Evolutionary conservation across 2,329 filamentous ascomycete species (phyloP).

Genomic region (Fragosphaeria purpurea): DNA sequence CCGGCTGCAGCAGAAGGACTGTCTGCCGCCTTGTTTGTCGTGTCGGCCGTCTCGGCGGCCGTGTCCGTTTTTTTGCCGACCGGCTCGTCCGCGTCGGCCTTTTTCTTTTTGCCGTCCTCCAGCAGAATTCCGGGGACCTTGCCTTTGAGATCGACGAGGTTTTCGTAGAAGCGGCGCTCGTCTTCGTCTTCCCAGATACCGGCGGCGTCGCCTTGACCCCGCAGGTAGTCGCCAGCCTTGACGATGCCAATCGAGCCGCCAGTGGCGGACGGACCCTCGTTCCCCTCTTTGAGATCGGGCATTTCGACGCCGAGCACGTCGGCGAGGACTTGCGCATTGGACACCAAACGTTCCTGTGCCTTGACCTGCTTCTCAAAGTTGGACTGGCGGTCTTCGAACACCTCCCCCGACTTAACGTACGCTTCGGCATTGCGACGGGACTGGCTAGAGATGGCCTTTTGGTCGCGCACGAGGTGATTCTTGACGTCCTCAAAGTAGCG

Average conservation of each 20-base stretch:
- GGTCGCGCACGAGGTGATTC: slow-evolving; percentile 76
- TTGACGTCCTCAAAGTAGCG: slow-evolving; percentile 94
- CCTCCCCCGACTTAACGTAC: slow-evolving; percentile 96
- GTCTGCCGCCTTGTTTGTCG: slow-evolving; percentile 39
- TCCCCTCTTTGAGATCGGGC: slow-evolving; percentile 82
- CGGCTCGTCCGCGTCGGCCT: slow-evolving; percentile 68
- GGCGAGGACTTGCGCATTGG: slow-evolving; percentile 84
- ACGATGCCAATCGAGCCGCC: slow-evolving; percentile 83
- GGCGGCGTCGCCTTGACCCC: slow-evolving; percentile 78
- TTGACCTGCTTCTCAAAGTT: slow-evolving; percentile 94
- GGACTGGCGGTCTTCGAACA: slow-evolving; percentile 92
- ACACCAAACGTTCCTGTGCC: slow-evolving; percentile 76
- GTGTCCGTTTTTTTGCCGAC: slow-evolving; percentile 64
- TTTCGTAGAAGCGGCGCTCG: slow-evolving; percentile 95
- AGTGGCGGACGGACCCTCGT: slow-evolving; percentile 53
- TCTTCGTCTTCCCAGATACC: slow-evolving; percentile 99
- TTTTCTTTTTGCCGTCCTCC: slow-evolving; percentile 93
- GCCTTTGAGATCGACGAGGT: slow-evolving; percentile 86
- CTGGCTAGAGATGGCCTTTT: slow-evolving; percentile 78
- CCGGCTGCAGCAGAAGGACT: slow-evolving; percentile 25
- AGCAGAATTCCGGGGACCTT: slow-evolving; percentile 90
- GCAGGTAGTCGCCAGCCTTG: slow-evolving; percentile 86
- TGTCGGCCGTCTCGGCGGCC: slow-evolving; percentile 25
- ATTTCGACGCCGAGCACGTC: slow-evolving; percentile 85
- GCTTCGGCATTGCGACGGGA: slow-evolving; percentile 93